Evolutionary conservation across 768 basidiomycete species (phyloP).

Genomic region (Auricularia heimuer): DNA sequence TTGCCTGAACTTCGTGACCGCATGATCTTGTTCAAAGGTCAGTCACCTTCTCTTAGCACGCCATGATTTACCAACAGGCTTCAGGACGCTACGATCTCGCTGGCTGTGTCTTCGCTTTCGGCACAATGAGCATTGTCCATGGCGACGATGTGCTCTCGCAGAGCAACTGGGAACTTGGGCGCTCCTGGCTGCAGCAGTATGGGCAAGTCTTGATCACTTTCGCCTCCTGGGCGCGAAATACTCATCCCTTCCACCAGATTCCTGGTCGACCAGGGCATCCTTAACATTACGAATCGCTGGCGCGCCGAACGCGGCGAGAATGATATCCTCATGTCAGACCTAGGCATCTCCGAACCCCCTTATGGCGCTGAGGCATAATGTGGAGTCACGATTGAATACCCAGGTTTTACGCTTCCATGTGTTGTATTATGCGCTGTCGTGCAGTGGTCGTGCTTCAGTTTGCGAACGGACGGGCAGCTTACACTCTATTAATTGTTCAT

Average conservation of each 20-base stretch:
- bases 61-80: not conserved
- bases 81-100: constrained; percentile 70
- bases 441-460: not conserved
- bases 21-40: constrained; percentile 81
- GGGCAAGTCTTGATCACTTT: constrained; percentile 39
- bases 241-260: constrained; percentile 38
- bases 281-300: constrained; percentile 79
- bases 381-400: not conserved
- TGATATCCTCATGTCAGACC: constrained; percentile 52
- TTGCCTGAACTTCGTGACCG: constrained; percentile 86
- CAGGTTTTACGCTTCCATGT: not conserved
- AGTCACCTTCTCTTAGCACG: constrained; percentile 12
- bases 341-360: constrained; percentile 19
- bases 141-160: constrained; percentile 90
- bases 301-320: constrained; percentile 70
- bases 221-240: not conserved
- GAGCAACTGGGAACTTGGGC: constrained; percentile 80
- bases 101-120: constrained; percentile 69
- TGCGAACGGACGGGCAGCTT: not conserved
- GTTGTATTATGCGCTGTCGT: not conserved
- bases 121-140: constrained; percentile 61
- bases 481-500: not conserved
- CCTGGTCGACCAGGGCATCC: constrained; percentile 62
- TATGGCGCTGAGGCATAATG: not conserved
- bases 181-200: constrained; percentile 74